Base-by-base conservation (phyloP, 768 basidiomycete genomes). In the Crepidotus variabilis region DNA sequence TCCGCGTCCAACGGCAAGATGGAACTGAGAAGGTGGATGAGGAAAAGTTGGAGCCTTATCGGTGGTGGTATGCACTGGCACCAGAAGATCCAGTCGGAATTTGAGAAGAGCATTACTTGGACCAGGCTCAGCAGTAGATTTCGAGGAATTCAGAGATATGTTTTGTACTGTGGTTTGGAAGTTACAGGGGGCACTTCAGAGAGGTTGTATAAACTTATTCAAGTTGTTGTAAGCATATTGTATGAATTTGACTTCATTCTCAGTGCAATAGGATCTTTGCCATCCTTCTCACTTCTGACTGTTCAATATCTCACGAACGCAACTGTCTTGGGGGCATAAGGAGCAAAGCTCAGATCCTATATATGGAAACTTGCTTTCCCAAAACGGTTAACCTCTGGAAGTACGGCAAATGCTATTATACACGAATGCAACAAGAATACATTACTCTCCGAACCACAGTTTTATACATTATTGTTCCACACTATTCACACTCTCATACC, bases 401-500 rank as follows among this genome's bases (percentile, higher is more conserved):
- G 8, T 28, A 4, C 28, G 28, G 8, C n/a, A 28, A 28, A 28
- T 28, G 3, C 8, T 28, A 8, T 36, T 54, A 6, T 11, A 22
- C 52, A 39, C 35, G 23, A 11, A 45, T 46, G 36, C 39, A 22
- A 10, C n/a, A 13, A 20, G 39, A 28, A 50, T 28, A 49, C 11
- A 43, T 43, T 20, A 20, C 13, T 14, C 3, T 20, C 4, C 18
- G 11, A 11, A 43, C 13, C 11, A 14, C 3, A 11, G 11, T 11
- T 11, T 3, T 43, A 14, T 16, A 43, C 11, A 16, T 20, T 43
- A 14, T 11, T 43, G 39, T 73, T 52, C 85, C 62, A 61, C 81
- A 80, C 57, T 59, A 61, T 78, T 76, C n/a, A 78, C 74, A 46
- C 68, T 71, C 66, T 85, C 83, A 57, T 79, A 83, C 69, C 79